Percentiles rank a stretch among this genome's conserved stretches.
phyloP scores from a whole-genome alignment of 2,329 filamentous ascomycete species.

The Fusarium equiseti region DNA sequence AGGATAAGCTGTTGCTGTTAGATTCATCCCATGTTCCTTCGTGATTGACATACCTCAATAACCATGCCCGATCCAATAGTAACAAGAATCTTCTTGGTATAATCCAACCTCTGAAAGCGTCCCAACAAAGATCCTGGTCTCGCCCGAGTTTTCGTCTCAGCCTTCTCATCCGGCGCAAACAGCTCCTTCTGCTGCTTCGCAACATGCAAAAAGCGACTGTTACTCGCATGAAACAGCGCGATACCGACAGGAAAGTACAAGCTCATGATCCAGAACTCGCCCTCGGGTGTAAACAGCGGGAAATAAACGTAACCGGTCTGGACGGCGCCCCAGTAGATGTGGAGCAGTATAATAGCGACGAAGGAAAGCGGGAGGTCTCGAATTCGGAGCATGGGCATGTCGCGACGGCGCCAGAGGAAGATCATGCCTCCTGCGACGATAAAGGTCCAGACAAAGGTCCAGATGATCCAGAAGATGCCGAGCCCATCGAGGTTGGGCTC shows the following conservation, averaged over 20 bases:
- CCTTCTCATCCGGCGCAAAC: slow-evolving; percentile 41
- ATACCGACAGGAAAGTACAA: slow-evolving; percentile 74
- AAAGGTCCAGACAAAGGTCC: slow-evolving; percentile 55
- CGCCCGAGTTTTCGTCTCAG: slow-evolving; percentile 16
- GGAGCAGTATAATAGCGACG: slow-evolving; percentile 55
- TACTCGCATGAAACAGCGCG: slow-evolving; percentile 74
- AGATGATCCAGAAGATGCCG: slow-evolving; percentile 57
- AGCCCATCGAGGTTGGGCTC: slow-evolving; percentile 52
- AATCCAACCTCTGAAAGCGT: slow-evolving; percentile 57
- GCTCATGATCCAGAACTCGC: slow-evolving; percentile 76
- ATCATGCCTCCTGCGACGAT: slow-evolving; percentile 55
- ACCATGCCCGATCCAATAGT: slow-evolving; percentile 66
- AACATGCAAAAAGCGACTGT: slow-evolving; percentile 70
- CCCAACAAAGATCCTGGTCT: slow-evolving; percentile 49
- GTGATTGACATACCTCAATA: slow-evolving; percentile 61
- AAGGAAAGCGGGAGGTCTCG: slow-evolving; percentile 58
- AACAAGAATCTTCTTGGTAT: slow-evolving; percentile 62
- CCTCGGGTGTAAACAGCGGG: slow-evolving; percentile 61
- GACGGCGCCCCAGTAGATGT: slow-evolving; percentile 58
- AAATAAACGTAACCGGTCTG: slow-evolving; percentile 56
- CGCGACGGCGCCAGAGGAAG: slow-evolving; percentile 56
- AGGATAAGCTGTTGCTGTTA: slow-evolving; percentile 62
- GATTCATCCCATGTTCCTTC: rapidly evolving
- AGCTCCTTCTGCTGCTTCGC: slow-evolving; percentile 66
- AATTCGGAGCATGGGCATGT: slow-evolving; percentile 57